Conservation (phyloP, 2,329 filamentous ascomycete species). For the Penicillium thymicola region DNA sequence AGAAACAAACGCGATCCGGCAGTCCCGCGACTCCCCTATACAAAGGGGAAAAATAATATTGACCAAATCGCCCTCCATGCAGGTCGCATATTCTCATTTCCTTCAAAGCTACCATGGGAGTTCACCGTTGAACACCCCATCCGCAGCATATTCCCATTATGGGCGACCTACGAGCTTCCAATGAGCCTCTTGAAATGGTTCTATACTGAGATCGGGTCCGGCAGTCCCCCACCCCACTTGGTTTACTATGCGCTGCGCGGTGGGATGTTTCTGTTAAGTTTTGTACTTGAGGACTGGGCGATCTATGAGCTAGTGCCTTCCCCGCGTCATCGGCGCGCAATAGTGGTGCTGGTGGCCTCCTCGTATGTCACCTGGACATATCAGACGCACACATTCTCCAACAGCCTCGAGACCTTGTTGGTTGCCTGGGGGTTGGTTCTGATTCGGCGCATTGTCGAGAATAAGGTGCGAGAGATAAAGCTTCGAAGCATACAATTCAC, state of each 20-base stretch:
- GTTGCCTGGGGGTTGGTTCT: constrained; percentile 92
- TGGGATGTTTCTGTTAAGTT: constrained; percentile 92
- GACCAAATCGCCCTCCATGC: constrained; percentile 11
- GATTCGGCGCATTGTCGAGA: constrained; percentile 78
- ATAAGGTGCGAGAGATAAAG: constrained; percentile 55
- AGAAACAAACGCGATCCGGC: neutral
- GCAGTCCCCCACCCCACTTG: constrained; percentile 70
- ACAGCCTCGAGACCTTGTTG: constrained; percentile 89
- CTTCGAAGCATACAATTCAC: neutral
- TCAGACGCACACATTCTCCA: constrained; percentile 97
- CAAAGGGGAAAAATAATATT: constrained; percentile 4
- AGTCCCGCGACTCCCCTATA: constrained; percentile 2
- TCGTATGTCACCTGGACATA: constrained; percentile 99
- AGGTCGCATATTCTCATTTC: constrained; percentile 93
- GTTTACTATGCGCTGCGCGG: constrained; percentile 87
- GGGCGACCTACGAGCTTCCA: constrained; percentile 89
- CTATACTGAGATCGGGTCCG: constrained; percentile 77
- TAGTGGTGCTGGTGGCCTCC: constrained; percentile 82
- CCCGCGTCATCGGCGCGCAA: constrained; percentile 66
- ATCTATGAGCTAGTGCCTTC: constrained; percentile 84
- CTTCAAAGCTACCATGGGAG: constrained; percentile 89
- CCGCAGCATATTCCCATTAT: constrained; percentile 93
- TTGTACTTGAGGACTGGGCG: constrained; percentile 97
- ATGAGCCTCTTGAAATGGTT: constrained; percentile 92
- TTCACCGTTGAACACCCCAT: constrained; percentile 86